Conservation (phyloP, 139 green algal species). For the Astrephomene gubernaculifera region DNA sequence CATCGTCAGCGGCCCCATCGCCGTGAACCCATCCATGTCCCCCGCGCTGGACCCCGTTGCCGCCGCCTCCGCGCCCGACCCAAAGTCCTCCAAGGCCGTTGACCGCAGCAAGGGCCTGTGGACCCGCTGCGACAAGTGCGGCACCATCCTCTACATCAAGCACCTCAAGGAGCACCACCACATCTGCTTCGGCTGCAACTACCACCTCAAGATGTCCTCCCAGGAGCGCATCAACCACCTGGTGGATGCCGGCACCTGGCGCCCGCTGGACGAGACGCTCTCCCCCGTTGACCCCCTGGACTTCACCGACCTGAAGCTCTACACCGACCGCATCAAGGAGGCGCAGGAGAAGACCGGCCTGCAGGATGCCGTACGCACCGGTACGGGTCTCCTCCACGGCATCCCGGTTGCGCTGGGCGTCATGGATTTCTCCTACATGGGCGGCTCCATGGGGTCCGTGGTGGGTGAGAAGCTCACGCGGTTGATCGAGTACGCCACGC, state of each 20-base stretch:
- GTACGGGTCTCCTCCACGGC: constrained; percentile 79
- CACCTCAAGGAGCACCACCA: constrained; percentile 84
- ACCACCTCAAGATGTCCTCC: constrained; percentile 81
- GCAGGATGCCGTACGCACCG: constrained; percentile 57
- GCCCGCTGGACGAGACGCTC: constrained; percentile 78
- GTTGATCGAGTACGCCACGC: constrained; percentile 79
- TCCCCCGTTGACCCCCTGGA: constrained; percentile 81
- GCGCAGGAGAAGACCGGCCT: constrained; percentile 76
- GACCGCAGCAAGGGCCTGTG: constrained; percentile 82
- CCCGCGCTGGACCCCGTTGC: constrained; percentile 49
- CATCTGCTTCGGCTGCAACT: constrained; percentile 85
- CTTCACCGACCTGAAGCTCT: constrained; percentile 82
- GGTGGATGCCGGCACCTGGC: constrained; percentile 81
- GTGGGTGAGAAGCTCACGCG: constrained; percentile 85
- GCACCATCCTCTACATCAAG: constrained; percentile 88
- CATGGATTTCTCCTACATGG: constrained; percentile 86
- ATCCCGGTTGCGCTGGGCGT: constrained; percentile 80
- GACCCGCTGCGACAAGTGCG: constrained; percentile 86
- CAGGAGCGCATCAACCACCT: constrained; percentile 79
- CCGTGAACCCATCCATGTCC: constrained; percentile 33
- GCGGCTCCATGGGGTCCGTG: constrained; percentile 79
- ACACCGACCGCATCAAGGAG: constrained; percentile 79
- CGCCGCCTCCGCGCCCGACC: constrained; percentile 21
- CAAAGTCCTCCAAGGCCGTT: constrained; percentile 46
- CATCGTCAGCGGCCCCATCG: constrained; percentile 50